Evolutionary conservation across 1,284 basidiomycete genomes (phyloP), one percentile per base, ranked within the genome.

Genomic region (Puccinia coronata): DNA sequence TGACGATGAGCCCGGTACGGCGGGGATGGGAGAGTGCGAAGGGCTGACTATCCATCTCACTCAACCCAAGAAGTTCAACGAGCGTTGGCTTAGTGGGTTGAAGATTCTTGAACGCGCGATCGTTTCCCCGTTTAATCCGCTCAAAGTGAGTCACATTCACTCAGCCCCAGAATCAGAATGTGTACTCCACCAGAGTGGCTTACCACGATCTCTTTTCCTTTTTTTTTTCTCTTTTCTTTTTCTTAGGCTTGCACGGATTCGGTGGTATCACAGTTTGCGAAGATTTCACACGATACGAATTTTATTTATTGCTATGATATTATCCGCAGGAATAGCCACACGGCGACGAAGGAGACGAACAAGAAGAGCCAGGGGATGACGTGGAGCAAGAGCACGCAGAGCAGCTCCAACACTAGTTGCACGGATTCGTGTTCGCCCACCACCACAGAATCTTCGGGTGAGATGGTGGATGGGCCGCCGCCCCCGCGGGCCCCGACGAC

Each of bases 301-400:
- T 98, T 99, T 85, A 89, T 95, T 71, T 99, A 98, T 87, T 97
- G 96, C 87, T 97, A 94, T 86, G 92, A 93, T 49, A 93, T 98
- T 85, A 90, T 99, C 82, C 93, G 96, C 84, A 89, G 91, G 8
- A 98, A 98, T 87, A 89, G 88, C 14, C 55, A 73, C 18, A 51
- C 43, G 49, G 25, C 49, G 14, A 71, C 23, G 14, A 70, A 49
- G n/a, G 43, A 16, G 49, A 23, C 28, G 20, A n/a, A n/a, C n/a
- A n/a, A n/a, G n/a, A n/a, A n/a, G n/a, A n/a, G n/a, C n/a, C n/a
- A n/a, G n/a, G n/a, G n/a, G n/a, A n/a, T n/a, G n/a, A n/a, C n/a
- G n/a, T n/a, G n/a, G n/a, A n/a, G n/a, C n/a, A n/a, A n/a, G n/a
- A n/a, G n/a, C n/a, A n/a, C n/a, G n/a, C n/a, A n/a, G n/a, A n/a